Evolutionary conservation across 371 early-diverging fungal species (phyloP), one percentile per base, ranked within the genome.

Genomic region (Lichtheimia hyalospora): DNA sequence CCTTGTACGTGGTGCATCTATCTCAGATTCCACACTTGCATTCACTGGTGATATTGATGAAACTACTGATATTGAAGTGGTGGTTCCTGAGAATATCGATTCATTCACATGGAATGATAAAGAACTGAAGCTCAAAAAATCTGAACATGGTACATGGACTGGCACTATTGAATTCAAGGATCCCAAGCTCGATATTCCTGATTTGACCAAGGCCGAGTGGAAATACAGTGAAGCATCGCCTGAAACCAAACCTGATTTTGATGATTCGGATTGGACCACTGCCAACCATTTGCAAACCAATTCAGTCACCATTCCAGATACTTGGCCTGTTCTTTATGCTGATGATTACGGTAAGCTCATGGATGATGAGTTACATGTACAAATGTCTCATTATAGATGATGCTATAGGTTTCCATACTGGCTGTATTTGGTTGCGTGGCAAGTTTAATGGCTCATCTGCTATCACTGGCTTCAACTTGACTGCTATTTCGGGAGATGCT

Each of bases 401-500:
- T n/a, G n/a, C n/a, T n/a, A n/a, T n/a, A 61, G 64, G 63, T 41
- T 68, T 61, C 64, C 69, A 68, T 21, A 49, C 49, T 34, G 69
- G 69, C 8, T 43, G 52, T 25, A 39, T 63, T 25, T 68, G 69
- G 69, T 64, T 55, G 50, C 64, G 69, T 42, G 69, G 69, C 20
- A 54, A 25, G 24, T 68, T 68, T 51, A 64, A 57, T 34, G 64
- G 52, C 18, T 46, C 57, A 10, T 42, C 59, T 1, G 58, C 50
- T 16, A 62, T 62, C 20, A 68, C 57, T 13, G 60, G 62, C 4
- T 34, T 68, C 14, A 51, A 52, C 23, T 20, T 68, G 18, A 67
- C 61, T 14, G 64, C 60, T 3, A 41, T 52, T 7, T 67, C 65
- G 18, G 65, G 69, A 6, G 61, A 49, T 25, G 58, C 51, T n/a